Evolutionary conservation across 2,329 filamentous ascomycete genomes (phyloP), one percentile per base, ranked within the genome.

Genomic region (Grosmannia clavigera): DNA sequence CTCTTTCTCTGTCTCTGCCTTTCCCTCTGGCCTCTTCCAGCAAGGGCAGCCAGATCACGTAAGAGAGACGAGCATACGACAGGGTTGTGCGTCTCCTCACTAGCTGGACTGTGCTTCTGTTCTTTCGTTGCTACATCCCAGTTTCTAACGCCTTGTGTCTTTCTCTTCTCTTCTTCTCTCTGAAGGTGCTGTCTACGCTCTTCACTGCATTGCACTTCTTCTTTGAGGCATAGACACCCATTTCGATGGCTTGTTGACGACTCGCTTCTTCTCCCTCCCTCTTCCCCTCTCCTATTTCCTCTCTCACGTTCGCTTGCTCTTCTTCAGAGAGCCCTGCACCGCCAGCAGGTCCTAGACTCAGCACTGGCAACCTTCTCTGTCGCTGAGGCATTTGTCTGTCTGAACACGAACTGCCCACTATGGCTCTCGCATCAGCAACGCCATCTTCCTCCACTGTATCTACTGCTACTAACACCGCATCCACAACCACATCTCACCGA

Each of bases 401-500:
- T 16, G 5, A 43, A n/a, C 16, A 46, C 19, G 19, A n/a, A 11
- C 16, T 46, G 29, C 9, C 35, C 57, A 25, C 50, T 14, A 55
- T 55, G 38, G 31, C 19, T 27, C 27, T 35, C n/a, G 14, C 55
- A 31, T 22, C 55, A 19, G 5, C 56, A 48, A 22, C 43, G 31
- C 7, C 52, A 12, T 43, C 35, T 38, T 57, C 40, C 46, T 27
- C 50, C 11, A n/a, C 48, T 31, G 33, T 12, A 25, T 31, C 40
- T 6, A 38, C 57, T 11, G 2, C 43, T 46, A 12, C 43, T 12
- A 22, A 31, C 40, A 19, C 27, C 40, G 7, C 38, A 12, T 55
- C 29, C 16, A 51, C 12, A 31, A 25, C 19, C 12, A 25, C 14
- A 1, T 58, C 54, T 63, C 63, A 11, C 65, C 71, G 72, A 52